These are phyloP conservation scores for Gossypium ekmanianum DNA, from an alignment of 345 rosid species.

Conservation along the genomic window DNA sequence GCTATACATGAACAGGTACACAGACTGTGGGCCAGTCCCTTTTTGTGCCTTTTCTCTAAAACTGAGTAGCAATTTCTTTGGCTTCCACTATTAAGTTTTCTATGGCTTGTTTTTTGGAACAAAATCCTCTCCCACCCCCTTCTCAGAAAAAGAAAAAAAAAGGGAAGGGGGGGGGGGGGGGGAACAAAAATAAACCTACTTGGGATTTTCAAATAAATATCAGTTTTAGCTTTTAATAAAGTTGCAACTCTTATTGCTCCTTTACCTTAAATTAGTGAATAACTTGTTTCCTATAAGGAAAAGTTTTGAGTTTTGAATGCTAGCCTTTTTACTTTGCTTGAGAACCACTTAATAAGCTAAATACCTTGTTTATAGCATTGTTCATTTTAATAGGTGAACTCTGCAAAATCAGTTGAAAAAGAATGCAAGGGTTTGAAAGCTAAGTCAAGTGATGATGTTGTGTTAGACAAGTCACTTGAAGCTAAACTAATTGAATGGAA, in stretches of 20 bases:
- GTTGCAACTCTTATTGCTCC: neutral
- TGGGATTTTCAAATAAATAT: neutral
- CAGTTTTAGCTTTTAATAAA: neutral
- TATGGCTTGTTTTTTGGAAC: neutral
- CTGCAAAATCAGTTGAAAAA: slow-evolving; percentile 78
- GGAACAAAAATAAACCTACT: neutral
- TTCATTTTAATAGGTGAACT: slow-evolving; percentile 45
- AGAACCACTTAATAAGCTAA: neutral
- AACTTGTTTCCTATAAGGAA: neutral
- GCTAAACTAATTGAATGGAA: slow-evolving; percentile 66
- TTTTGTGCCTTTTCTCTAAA: slow-evolving; percentile 3
- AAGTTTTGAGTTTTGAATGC: neutral
- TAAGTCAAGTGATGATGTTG: slow-evolving; percentile 60
- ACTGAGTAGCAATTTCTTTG: neutral
- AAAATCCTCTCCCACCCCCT: neutral
- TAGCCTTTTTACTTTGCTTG: neutral
- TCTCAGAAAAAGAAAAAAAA: too few species aligned
- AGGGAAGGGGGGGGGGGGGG: fast-evolving
- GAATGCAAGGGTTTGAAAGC: slow-evolving; percentile 65
- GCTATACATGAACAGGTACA: slow-evolving; percentile 65
- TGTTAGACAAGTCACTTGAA: slow-evolving; percentile 63
- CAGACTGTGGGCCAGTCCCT: neutral
- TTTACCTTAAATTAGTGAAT: neutral
- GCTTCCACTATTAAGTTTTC: neutral
- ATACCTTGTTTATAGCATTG: slow-evolving; percentile 4